These are phyloP conservation scores for Penicillium cataractarum DNA, from an alignment of 495 filamentous ascomycete species.

Conservation along the genomic window DNA sequence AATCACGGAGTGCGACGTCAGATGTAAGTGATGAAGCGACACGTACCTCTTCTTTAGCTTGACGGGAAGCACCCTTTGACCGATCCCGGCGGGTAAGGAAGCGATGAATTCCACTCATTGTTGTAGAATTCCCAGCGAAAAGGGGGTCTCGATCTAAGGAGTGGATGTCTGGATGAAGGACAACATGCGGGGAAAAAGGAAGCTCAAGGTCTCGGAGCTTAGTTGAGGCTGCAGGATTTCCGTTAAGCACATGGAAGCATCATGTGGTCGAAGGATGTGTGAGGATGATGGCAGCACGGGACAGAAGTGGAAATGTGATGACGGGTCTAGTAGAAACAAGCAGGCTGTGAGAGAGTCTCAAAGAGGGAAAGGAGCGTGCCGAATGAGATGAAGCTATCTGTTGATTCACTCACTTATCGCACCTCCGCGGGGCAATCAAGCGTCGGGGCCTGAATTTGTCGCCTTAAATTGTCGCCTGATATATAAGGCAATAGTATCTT, in stretches of 20 bases:
- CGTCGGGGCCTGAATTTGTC: too few relatives aligned
- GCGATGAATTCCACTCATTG: constrained; percentile 64
- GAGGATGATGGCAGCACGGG: constrained; percentile 27
- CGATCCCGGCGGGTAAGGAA: constrained; percentile 79
- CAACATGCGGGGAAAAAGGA: constrained; percentile 35
- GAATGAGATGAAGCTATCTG: constrained; percentile 21
- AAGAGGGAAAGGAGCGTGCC: constrained; percentile 15
- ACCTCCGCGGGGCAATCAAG: constrained; percentile 29
- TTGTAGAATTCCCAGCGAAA: constrained; percentile 3
- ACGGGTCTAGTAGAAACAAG: neutral
- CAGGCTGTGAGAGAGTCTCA: neutral
- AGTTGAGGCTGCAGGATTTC: constrained; percentile 39
- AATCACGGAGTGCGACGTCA: neutral
- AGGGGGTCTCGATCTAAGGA: constrained; percentile 14
- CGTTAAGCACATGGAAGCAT: constrained; percentile 30
- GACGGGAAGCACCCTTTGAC: constrained; percentile 51
- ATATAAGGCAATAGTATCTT: constrained; percentile 17
- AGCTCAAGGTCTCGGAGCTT: constrained; percentile 22
- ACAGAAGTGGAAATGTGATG: constrained; percentile 3
- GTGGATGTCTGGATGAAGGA: constrained; percentile 9
- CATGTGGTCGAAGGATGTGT: constrained; percentile 26
- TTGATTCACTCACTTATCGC: constrained; percentile 14
- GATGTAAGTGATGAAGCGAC: neutral
- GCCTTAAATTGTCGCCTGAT: constrained; percentile 17
- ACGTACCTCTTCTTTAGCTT: constrained; percentile 53